Evolutionary conservation across 2,329 filamentous ascomycete species (phyloP).

Genomic region (Waltergamsia citrina): DNA sequence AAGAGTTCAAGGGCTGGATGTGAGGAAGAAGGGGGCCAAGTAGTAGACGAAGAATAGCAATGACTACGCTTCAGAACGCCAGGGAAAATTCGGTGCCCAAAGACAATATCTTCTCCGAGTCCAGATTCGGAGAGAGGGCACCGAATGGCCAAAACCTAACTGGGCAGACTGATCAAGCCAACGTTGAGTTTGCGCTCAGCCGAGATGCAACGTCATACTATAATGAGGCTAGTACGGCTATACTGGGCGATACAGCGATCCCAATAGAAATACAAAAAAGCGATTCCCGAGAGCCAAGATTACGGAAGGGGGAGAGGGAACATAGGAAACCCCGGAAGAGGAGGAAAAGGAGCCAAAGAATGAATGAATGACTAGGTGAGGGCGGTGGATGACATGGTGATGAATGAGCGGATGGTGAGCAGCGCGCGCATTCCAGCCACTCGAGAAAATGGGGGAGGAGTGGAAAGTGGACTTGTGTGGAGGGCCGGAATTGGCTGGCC

Average conservation of each 20-base stretch:
- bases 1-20: not conserved
- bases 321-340: not conserved
- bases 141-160: too few species aligned
- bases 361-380: not conserved
- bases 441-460: not conserved
- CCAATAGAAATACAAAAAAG: too few species aligned
- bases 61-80: not conserved
- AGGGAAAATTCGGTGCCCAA: too few species aligned
- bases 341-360: not conserved
- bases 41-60: not conserved
- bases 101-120: too few species aligned
- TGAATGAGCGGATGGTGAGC: not conserved
- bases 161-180: not conserved
- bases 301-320: not conserved
- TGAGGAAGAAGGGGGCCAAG: not conserved
- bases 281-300: too few species aligned
- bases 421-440: conserved; percentile 1
- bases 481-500: conserved; percentile 1
- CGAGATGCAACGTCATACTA: not conserved
- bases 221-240: not conserved
- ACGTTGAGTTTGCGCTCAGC: not conserved
- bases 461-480: not conserved
- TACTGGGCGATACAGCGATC: too few species aligned
- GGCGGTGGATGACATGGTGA: not conserved
- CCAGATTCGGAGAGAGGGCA: too few species aligned